Evolutionary conservation across 2,329 filamentous ascomycete species (phyloP), one percentile per base, ranked within the genome.

Genomic region (Aspergillus ochraceus): DNA sequence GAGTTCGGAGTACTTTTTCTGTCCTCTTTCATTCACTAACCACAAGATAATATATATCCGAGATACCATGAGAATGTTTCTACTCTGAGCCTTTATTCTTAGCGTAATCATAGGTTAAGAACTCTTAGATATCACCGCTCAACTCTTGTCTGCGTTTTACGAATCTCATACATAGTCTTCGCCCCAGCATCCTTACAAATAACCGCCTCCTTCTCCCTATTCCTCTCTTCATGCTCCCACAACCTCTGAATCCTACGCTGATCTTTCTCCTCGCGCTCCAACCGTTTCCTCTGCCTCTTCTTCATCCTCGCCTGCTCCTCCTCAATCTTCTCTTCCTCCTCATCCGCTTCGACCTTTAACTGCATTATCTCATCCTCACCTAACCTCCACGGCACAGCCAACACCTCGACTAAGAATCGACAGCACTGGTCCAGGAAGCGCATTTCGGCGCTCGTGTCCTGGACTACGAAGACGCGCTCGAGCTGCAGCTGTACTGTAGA

Each of bases 331-430:
- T 71, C 73, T 57, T 73, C 77, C 52, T 77, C 77, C 29, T 69
- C 72, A 47, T 79, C 75, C 5, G 72, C 71, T 58, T 79, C 78
- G n/a, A 66, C 64, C 8, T 74, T 70, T 30, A 86, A 73, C 52
- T 66, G 69, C 57, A 73, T 75, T 49, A 80, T 71, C 61, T 85
- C 77, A 29, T 73, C 70, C 0, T 73, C 68, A 0, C 69, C 74
- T 49, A 89, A 62, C 3, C 76, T 66, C 86, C 86, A 88, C 2
- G 84, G 84, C 55, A 72, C 74, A 3, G 74, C 75, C 22, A 88
- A 75, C 1, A 86, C 77, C 12, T 80, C 74, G 10, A 77, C 68
- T 49, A 82, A 77, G 67, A 82, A 86, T 29, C 76, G 70, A 4
- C 80, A 77, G 19, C 80, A 77, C 62, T 83, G 80, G 1, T 77